These are phyloP conservation scores for Chlamydomonas reinhardtii DNA, from an alignment of 163 green algal species.

Conservation along the genomic window DNA sequence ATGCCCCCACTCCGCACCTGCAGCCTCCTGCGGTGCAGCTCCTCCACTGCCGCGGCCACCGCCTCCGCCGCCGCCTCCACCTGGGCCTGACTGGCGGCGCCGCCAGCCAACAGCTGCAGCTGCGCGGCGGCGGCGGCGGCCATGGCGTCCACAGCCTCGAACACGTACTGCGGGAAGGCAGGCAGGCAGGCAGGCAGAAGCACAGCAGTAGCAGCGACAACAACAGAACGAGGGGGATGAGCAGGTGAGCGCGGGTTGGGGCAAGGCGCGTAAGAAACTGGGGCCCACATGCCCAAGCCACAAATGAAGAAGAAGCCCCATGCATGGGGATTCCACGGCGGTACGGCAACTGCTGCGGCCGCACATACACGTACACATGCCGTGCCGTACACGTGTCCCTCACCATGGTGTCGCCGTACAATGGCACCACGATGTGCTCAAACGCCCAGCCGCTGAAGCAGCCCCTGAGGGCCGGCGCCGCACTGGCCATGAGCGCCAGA, in stretches of 20 bases:
- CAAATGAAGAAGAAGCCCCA: no score
- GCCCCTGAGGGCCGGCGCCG: not conserved
- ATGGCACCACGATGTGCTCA: not conserved
- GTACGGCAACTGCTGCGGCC: no score
- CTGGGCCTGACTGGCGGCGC: no score
- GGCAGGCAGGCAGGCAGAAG: not conserved
- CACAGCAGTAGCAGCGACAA: no score
- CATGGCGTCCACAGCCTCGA: not conserved
- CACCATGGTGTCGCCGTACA: not conserved
- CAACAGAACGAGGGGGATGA: no score
- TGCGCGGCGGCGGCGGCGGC: not conserved
- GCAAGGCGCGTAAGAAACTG: no score
- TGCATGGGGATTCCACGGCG: no score
- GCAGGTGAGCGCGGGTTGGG: no score
- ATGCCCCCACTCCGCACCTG: not conserved
- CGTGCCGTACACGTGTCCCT: no score
- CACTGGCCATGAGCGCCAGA: not conserved
- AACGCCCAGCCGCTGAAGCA: slow-evolving; percentile 3
- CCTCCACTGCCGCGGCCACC: not conserved
- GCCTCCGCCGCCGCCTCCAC: not conserved
- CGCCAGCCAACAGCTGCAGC: not conserved
- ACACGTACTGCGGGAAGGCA: not conserved
- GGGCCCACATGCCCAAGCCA: no score
- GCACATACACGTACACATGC: not conserved
- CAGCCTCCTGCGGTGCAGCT: slow-evolving; percentile 20